Base-by-base conservation (phyloP, 192 early-diverging fungal species). In the Umbelopsis vinacea region DNA sequence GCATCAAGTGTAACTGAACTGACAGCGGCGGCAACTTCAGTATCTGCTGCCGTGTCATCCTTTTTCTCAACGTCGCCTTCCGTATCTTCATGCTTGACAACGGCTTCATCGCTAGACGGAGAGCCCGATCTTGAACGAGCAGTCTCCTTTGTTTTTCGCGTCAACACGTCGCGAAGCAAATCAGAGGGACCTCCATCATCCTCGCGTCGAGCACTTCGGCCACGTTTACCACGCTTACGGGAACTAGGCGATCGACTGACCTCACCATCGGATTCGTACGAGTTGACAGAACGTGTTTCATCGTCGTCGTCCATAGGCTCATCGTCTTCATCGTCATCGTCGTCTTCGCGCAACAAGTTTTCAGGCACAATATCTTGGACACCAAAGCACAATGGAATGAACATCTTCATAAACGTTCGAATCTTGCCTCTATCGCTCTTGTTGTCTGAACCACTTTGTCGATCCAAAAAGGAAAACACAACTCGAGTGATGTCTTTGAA, bases 401-500 rank as follows among this genome's bases (percentile, higher is more conserved):
- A 96, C 29, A 75, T 88, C 69, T 71, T 87, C 76, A 95, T 86
- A 69, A 96, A 93, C 23, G 87, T 87, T 46, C 88, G 84, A 79
- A 96, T 89, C 74, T 85, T 81, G 46, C 93, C 92, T 72, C 92
- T 84, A 52, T 96, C 94, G 45, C 71, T 79, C 57, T 63, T 63
- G 26, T 69, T 37, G 68, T 77, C 69, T 78, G 83, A 69, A 71
- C 82, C 78, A 80, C 79, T 57, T 75, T 87, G 81, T 52, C 82
- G 74, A n/a, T 93, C 92, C 6, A 95, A 88, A 74, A 89, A 90
- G 4, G 87, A 84, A 71, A 92, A 83, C 8, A 97, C 81, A 12
- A 97, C 77, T 26, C 87, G 90, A 47, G 89, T 88, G 38, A 92
- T 89, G 69, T 97, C 92, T 29, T 87, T 83, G 72, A 98, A 93